Percentiles rank a stretch among this genome's conserved stretches.
phyloP scores from a whole-genome alignment of 345 rosid species.

The Eucalyptus erythrocorys region DNA sequence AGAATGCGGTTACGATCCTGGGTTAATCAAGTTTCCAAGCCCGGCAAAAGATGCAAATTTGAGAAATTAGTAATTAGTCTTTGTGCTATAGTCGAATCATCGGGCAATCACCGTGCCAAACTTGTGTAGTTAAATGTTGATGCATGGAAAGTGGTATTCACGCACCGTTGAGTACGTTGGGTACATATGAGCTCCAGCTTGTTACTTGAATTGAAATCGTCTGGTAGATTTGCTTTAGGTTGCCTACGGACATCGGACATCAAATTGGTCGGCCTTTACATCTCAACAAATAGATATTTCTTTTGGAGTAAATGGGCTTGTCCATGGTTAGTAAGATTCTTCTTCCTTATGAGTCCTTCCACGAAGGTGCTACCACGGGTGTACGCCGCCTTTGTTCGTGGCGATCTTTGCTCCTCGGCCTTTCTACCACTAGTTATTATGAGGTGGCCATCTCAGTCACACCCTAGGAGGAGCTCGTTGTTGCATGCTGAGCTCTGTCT shows the following conservation, averaged over 20 bases:
- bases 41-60: not conserved
- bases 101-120: not conserved
- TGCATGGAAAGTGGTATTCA: not conserved
- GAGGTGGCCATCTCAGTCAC: not conserved
- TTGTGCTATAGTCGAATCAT: not conserved
- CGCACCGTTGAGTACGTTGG: not conserved
- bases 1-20: not conserved
- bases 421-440: rapidly evolving
- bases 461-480: not conserved
- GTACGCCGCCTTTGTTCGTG: not conserved
- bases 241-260: not conserved
- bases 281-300: rapidly evolving
- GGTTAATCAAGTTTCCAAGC: not conserved
- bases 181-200: not conserved
- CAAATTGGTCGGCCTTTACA: not conserved
- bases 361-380: not conserved
- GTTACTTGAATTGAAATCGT: not conserved
- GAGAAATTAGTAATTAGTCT: not conserved
- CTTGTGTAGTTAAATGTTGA: not conserved
- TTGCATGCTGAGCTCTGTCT: not conserved
- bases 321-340: not conserved
- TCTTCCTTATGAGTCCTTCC: not conserved
- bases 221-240: not conserved
- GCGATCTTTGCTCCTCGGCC: not conserved
- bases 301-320: not conserved